These are phyloP conservation scores for Clonostachys rhizophaga DNA, from an alignment of 2,329 filamentous ascomycete species.

Conservation along the genomic window DNA sequence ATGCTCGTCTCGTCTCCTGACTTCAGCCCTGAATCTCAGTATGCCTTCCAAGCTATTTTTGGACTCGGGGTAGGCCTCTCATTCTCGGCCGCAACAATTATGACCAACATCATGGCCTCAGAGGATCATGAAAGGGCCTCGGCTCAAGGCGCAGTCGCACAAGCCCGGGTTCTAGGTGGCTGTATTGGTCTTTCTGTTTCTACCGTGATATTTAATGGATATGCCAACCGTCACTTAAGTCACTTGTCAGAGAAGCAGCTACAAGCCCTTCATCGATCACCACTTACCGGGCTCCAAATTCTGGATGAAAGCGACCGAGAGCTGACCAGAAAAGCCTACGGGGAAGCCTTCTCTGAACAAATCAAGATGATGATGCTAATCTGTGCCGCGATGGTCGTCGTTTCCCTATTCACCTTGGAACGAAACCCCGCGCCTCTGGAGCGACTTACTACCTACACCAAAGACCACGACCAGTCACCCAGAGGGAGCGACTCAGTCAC, in stretches of 20 bases:
- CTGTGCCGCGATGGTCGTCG: constrained; percentile 33
- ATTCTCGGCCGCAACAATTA: constrained; percentile 52
- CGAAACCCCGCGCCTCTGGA: constrained; percentile 28
- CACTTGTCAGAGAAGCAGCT: constrained; percentile 29
- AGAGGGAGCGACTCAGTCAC: constrained; percentile 30
- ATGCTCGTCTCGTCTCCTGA: constrained; percentile 29
- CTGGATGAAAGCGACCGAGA: constrained; percentile 23
- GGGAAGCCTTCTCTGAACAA: constrained; percentile 38
- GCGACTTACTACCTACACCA: constrained; percentile 17
- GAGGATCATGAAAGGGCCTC: constrained; percentile 45
- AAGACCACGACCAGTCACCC: constrained; percentile 18
- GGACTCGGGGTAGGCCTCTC: constrained; percentile 56
- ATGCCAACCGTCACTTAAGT: constrained; percentile 29
- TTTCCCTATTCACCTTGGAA: constrained; percentile 39
- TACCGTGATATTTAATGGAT: constrained; percentile 51
- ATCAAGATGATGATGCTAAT: constrained; percentile 40
- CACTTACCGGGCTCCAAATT: constrained; percentile 24
- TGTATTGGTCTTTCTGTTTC: constrained; percentile 54
- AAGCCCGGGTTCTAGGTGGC: constrained; percentile 55
- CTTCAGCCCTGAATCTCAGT: constrained; percentile 33
- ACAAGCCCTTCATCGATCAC: constrained; percentile 36
- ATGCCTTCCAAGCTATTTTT: constrained; percentile 51
- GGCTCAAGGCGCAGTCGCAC: constrained; percentile 55
- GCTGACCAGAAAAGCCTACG: constrained; percentile 33
- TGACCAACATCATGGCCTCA: constrained; percentile 47